Base-by-base conservation (phyloP, 129 eudicot genomes). In the Centrapalus pauciflorus region DNA sequence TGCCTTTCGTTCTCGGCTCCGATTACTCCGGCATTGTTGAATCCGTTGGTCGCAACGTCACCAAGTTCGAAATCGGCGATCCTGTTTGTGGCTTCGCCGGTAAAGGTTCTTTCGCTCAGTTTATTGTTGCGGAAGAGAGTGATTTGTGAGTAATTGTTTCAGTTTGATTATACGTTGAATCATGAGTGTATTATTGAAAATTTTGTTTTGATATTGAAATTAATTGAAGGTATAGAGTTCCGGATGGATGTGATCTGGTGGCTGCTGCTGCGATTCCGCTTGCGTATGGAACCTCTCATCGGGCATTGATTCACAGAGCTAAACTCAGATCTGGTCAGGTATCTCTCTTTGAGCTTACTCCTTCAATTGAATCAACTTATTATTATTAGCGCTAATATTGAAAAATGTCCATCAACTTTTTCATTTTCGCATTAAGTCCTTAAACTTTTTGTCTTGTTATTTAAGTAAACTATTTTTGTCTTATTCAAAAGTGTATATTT, bases 221-320 rank as follows among this genome's bases (percentile, higher is more conserved):
- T 9, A 54, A 43, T 71, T 67, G 54, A 82, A 90, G 99, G 90
- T 80, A 67, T 72, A 61, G 40, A 17, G 93, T 94, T 12, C 99
- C 97, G 3, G 71, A 89, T 19, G 95, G 95, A 66, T 94, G 99
- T 73, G 99, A 94, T 80, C 69, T 94, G 74, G 83, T 94, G 64
- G 82, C 89, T 45, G 95, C 90, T 46, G 88, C 88, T 72, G 99
- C 93, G 62, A 84, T 94, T 41, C 93, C 97, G 4, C 95, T 94
- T 30, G 99, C 96, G 11, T 94, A 81, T 50, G 97, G 99, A 48
- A 94, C 99, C 27, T 89, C 99, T 37, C 99, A 94, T 72, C 83
- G 89, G 45, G 99, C 86, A 8, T 74, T 94, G 73, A 79, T 83
- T 82, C 93, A 94, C 72, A 86, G 99, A 69, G 99, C 97, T 14